Conservation (phyloP, 2,329 filamentous ascomycete genomes). For the Alternaria gansuensis region DNA sequence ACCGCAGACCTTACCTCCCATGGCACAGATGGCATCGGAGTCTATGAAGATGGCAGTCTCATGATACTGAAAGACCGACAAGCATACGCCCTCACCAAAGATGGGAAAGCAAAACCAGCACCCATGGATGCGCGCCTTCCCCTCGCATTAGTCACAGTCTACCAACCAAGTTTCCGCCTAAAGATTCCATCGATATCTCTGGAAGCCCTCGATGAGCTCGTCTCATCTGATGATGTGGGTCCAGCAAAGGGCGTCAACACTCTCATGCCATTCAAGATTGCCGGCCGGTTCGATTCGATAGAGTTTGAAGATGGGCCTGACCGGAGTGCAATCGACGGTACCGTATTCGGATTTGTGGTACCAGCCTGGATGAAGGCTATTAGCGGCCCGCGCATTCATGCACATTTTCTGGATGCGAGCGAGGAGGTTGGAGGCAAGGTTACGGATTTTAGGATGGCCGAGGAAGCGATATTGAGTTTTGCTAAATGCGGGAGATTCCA, state of each 20-base stretch:
- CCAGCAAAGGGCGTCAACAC: conserved; percentile 49
- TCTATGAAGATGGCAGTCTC: conserved; percentile 54
- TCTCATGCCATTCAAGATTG: conserved; percentile 53
- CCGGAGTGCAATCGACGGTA: conserved; percentile 48
- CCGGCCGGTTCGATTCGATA: conserved; percentile 50
- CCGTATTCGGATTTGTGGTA: conserved; percentile 53
- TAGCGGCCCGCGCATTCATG: conserved; percentile 53
- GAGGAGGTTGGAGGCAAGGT: conserved; percentile 51
- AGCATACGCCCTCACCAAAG: conserved; percentile 45
- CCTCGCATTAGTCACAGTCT: conserved; percentile 55
- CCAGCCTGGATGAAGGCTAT: conserved; percentile 54
- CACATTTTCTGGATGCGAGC: conserved; percentile 44
- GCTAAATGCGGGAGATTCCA: conserved; percentile 56
- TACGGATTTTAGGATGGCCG: conserved; percentile 50
- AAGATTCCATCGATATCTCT: conserved; percentile 32
- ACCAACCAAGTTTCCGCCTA: conserved; percentile 49
- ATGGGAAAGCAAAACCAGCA: conserved; percentile 46
- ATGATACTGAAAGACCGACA: conserved; percentile 51
- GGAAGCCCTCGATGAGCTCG: conserved; percentile 30
- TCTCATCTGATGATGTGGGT: conserved; percentile 28
- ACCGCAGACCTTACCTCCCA: conserved; percentile 53
- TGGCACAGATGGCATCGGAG: conserved; percentile 55
- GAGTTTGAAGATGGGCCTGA: conserved; percentile 32
- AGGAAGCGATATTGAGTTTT: conserved; percentile 49
- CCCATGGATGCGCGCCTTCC: conserved; percentile 48